Percentiles rank a stretch among this genome's conserved stretches.
Conservation (phyloP, 768 basidiomycete species). For the Tubosaeta brunneosetosa region DNA sequence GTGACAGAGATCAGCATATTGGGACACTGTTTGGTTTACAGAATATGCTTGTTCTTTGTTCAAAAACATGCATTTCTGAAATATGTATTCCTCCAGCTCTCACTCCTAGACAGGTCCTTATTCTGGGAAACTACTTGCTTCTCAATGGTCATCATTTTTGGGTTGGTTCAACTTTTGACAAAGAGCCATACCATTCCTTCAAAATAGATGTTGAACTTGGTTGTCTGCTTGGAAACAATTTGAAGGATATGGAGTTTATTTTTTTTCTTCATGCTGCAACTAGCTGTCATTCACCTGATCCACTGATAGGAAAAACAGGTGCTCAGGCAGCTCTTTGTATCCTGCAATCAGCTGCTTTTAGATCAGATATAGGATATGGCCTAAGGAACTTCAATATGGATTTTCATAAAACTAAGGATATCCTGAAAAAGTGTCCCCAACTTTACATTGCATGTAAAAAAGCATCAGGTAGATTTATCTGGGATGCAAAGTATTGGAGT, state of each 20-base stretch:
- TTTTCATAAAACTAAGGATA: no score
- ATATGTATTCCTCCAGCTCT: no score
- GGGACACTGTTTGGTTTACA: constrained; percentile 40
- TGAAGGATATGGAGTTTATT: constrained; percentile 29
- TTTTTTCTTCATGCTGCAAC: constrained; percentile 41
- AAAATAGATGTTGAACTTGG: constrained; percentile 21
- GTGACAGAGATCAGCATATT: constrained; percentile 34
- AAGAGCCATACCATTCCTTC: background rate
- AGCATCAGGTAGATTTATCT: no score
- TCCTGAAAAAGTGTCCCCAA: no score
- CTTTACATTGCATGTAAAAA: no score
- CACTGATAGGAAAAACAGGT: constrained; percentile 39
- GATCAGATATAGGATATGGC: no score
- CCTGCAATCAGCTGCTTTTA: no score
- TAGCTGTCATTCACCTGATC: constrained; percentile 37
- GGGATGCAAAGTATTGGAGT: no score
- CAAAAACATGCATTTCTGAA: background rate
- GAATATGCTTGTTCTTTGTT: constrained; percentile 31
- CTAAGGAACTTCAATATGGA: no score
- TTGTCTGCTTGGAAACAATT: constrained; percentile 19
- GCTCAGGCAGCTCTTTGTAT: constrained; percentile 34
- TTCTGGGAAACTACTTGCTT: no score
- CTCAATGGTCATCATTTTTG: no score
- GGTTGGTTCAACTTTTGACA: no score
- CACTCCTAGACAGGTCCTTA: constrained; percentile 7